Percentiles rank a stretch among this genome's conserved stretches.
These are phyloP conservation scores for Euphorbia pulcherrima DNA, from an alignment of 345 rosid genomes.

Conservation along the genomic window DNA sequence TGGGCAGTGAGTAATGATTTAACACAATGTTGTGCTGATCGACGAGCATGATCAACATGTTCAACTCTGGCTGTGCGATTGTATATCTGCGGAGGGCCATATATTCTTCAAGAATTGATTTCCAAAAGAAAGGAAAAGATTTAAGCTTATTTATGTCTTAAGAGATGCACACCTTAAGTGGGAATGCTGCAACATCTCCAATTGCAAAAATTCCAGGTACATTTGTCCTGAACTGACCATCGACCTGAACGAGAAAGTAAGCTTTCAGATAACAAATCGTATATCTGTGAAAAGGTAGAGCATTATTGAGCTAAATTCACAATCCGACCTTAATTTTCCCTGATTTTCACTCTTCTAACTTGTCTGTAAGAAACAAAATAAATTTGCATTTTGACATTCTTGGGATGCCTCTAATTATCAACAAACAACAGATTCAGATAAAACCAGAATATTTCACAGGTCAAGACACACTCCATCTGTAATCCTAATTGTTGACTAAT, in stretches of 20 bases:
- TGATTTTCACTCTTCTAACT: no score
- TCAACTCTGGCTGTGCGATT: constrained; percentile 79
- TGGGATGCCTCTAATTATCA: no score
- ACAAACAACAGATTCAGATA: no score
- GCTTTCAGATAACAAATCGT: not conserved
- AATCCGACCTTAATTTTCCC: not conserved
- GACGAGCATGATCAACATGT: constrained; percentile 93
- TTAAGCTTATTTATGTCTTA: constrained; percentile 19
- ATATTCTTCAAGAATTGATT: constrained; percentile 11
- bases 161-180: constrained; percentile 60
- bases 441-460: no score
- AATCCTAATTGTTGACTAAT: not conserved
- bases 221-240: no score
- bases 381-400: no score
- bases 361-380: no score
- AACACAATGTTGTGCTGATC: constrained; percentile 86
- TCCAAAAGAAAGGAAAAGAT: not conserved
- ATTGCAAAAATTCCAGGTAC: constrained; percentile 92
- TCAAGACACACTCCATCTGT: no score
- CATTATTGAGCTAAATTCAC: not conserved
- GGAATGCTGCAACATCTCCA: constrained; percentile 98
- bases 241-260: constrained; percentile 51
- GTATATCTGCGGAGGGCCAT: constrained; percentile 52
- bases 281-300: not conserved
- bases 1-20: constrained; percentile 67